These are phyloP conservation scores for Scutellaria baicalensis DNA, from an alignment of 257 asterid genomes.

Conservation along the genomic window DNA sequence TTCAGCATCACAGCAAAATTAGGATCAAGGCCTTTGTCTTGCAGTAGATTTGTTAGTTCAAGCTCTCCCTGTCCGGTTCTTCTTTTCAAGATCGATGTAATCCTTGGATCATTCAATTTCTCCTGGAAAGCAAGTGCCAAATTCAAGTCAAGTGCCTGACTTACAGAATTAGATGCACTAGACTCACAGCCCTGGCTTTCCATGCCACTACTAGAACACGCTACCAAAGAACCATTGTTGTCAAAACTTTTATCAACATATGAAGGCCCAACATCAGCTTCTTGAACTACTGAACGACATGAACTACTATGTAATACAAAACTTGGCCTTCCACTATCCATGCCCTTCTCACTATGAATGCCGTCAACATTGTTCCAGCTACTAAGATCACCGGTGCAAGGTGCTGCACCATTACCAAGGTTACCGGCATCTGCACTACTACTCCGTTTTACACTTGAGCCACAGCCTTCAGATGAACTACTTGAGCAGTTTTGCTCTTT, in stretches of 20 bases:
- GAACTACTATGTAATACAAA: slow-evolving; percentile 77
- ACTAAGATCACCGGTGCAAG: slow-evolving; percentile 60
- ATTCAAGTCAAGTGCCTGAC: slow-evolving; percentile 80
- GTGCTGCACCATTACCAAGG: slow-evolving; percentile 61
- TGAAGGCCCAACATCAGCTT: slow-evolving; percentile 86
- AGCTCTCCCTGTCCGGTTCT: slow-evolving; percentile 75
- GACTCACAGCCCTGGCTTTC: slow-evolving; percentile 95
- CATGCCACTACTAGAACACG: slow-evolving; percentile 88
- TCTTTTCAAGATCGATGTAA: slow-evolving; percentile 78
- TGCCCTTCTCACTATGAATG: slow-evolving; percentile 75
- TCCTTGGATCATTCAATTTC: slow-evolving; percentile 83
- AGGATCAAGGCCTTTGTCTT: slow-evolving; percentile 97
- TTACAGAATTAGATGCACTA: slow-evolving; percentile 74
- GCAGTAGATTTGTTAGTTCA: slow-evolving; percentile 79
- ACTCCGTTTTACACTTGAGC: slow-evolving; percentile 96
- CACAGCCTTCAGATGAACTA: slow-evolving; percentile 97
- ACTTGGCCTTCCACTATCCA: slow-evolving; percentile 97
- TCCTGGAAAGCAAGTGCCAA: slow-evolving; percentile 92
- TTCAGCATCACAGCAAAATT: slow-evolving; percentile 98
- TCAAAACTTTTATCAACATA: slow-evolving; percentile 64
- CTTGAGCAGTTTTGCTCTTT: slow-evolving; percentile 87
- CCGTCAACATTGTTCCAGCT: slow-evolving; percentile 91
- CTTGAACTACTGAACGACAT: slow-evolving; percentile 83
- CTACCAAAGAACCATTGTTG: slow-evolving; percentile 57
- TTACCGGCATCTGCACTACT: slow-evolving; percentile 99